Conservation (phyloP, 371 early-diverging fungal genomes). For the Haplosporangium sp. region DNA sequence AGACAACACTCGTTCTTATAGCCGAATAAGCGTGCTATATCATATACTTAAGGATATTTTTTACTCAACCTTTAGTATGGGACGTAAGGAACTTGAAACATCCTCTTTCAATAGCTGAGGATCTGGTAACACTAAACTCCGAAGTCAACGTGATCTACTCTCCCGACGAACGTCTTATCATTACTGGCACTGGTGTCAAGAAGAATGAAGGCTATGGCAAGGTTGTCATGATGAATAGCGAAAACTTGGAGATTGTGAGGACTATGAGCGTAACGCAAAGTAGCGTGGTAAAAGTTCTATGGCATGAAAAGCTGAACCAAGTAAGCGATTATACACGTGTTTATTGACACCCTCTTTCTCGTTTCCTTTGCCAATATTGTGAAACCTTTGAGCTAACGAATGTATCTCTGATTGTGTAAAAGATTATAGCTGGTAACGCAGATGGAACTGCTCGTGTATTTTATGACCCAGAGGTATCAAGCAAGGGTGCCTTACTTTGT, state of each 20-base stretch:
- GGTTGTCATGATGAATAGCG: slow-evolving; percentile 75
- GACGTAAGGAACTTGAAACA: slow-evolving; percentile 83
- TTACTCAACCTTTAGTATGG: slow-evolving; percentile 74
- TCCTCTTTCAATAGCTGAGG: slow-evolving; percentile 70
- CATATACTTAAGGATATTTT: slow-evolving; percentile 1
- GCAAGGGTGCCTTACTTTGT: slow-evolving; percentile 84
- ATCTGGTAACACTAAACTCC: slow-evolving; percentile 76
- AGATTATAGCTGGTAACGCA: slow-evolving; percentile 81
- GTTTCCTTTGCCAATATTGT: not conserved
- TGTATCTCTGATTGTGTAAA: slow-evolving; percentile 5
- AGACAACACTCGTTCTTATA: not conserved
- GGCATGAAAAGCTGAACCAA: slow-evolving; percentile 93
- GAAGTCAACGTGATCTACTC: slow-evolving; percentile 91
- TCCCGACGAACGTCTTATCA: slow-evolving; percentile 82
- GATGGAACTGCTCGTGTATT: slow-evolving; percentile 82
- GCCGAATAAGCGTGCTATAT: not conserved
- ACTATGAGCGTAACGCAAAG: slow-evolving; percentile 68
- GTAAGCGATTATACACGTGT: slow-evolving; percentile 29
- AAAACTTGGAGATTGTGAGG: slow-evolving; percentile 71
- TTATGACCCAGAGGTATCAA: slow-evolving; percentile 80
- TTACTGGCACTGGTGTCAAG: slow-evolving; percentile 76
- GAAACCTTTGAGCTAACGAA: not conserved
- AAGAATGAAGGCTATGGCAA: slow-evolving; percentile 79
- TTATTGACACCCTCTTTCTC: not conserved
- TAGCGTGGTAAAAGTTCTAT: slow-evolving; percentile 82